phyloP scores from a whole-genome alignment of 129 eudicot genomes.

The Flaveria trinervia region DNA sequence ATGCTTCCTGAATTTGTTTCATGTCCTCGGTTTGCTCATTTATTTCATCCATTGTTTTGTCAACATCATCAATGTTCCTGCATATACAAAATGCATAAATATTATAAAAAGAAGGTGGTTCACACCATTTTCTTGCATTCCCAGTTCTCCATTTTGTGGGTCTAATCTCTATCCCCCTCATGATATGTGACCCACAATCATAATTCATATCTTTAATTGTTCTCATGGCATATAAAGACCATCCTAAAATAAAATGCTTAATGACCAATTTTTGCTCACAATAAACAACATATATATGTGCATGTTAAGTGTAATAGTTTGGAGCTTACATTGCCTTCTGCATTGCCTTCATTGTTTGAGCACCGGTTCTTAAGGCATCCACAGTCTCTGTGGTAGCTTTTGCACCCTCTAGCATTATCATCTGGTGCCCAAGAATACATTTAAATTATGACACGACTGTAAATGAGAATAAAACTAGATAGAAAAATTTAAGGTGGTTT shows the following conservation, averaged over 20 bases:
- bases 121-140: slow-evolving; percentile 1
- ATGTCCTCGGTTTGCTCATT: slow-evolving; percentile 52
- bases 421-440: slow-evolving; percentile 22
- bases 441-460: background rate
- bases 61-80: slow-evolving; percentile 53
- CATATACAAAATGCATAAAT: background rate
- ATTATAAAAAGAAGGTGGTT: background rate
- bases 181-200: background rate
- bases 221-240: slow-evolving; percentile 9
- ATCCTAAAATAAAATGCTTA: background rate
- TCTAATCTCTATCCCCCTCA: background rate
- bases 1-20: slow-evolving; percentile 57
- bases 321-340: slow-evolving; percentile 42
- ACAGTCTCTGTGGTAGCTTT: slow-evolving; percentile 54
- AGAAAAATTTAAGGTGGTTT: slow-evolving; percentile 8
- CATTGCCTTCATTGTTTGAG: slow-evolving; percentile 54
- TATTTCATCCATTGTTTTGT: slow-evolving; percentile 55
- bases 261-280: background rate
- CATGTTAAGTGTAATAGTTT: background rate
- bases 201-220: background rate
- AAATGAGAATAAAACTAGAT: slow-evolving; percentile 2
- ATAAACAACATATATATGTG: background rate
- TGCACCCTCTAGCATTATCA: slow-evolving; percentile 51
- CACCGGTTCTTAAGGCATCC: slow-evolving; percentile 55
- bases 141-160: slow-evolving; percentile 1